These are phyloP conservation scores for Colletotrichum sansevieriae DNA, from an alignment of 2,329 filamentous ascomycete species.

Conservation along the genomic window DNA sequence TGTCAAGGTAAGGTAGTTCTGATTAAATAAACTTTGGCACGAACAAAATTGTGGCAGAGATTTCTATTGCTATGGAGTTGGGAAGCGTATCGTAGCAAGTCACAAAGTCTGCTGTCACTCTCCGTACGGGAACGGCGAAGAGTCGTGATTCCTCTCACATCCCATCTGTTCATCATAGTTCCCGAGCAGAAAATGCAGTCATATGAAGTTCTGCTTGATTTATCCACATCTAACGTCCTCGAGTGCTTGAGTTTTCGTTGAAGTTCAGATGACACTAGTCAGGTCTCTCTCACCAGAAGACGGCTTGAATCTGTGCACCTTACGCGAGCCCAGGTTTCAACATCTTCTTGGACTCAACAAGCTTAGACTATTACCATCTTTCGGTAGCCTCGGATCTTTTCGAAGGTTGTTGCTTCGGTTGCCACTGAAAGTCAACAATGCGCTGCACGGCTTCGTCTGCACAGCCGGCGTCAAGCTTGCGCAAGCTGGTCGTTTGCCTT, in stretches of 20 bases:
- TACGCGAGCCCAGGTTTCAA: slow-evolving; percentile 9
- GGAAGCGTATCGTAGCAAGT: too few species aligned
- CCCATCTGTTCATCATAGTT: neutral
- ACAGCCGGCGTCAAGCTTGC: slow-evolving; percentile 9
- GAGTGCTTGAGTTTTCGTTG: slow-evolving; percentile 6
- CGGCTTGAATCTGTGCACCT: neutral
- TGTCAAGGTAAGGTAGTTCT: slow-evolving; percentile 8
- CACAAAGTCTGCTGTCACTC: too few species aligned
- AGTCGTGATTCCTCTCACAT: neutral
- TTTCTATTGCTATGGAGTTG: too few species aligned
- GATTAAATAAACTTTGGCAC: too few species aligned
- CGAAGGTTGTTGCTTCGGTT: neutral
- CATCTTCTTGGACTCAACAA: neutral
- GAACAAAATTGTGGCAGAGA: too few species aligned
- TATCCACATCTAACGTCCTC: slow-evolving; percentile 13
- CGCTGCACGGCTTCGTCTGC: slow-evolving; percentile 8
- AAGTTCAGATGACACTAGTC: slow-evolving; percentile 22
- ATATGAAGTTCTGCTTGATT: neutral
- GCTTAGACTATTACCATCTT: neutral
- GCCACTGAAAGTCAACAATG: slow-evolving; percentile 1
- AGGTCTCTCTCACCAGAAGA: slow-evolving; percentile 2
- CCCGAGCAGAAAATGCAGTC: neutral
- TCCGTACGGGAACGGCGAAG: too few species aligned
- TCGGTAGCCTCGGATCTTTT: slow-evolving; percentile 15
- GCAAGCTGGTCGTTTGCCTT: slow-evolving; percentile 5